A percentile compares a stretch with the other conserved stretches of the same genome.
Evolutionary conservation across 1,139 yeast species (phyloP).

Genomic region (Yamadazyma membranifaciens): DNA sequence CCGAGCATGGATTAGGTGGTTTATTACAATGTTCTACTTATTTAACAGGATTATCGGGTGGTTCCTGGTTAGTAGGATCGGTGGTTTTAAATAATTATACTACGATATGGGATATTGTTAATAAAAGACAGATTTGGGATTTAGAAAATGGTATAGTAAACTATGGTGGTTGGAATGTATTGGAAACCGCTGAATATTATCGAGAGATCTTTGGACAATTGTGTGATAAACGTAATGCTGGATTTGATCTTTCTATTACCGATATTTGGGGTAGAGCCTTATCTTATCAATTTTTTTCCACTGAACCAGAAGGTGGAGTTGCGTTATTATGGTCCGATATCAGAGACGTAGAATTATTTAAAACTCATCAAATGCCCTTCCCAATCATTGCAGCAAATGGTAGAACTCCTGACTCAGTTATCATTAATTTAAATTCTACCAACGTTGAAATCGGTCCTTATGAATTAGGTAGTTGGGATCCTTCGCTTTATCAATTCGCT

Average conservation of each 20-base stretch:
- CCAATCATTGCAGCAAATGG: slow-evolving; percentile 81
- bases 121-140: slow-evolving; percentile 63
- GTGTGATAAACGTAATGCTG: slow-evolving; percentile 66
- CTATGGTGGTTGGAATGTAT: slow-evolving; percentile 70
- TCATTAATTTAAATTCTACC: slow-evolving; percentile 65
- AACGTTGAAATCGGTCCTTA: slow-evolving; percentile 77
- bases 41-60: slow-evolving; percentile 81
- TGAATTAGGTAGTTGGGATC: slow-evolving; percentile 91
- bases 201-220: slow-evolving; percentile 51
- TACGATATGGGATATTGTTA: slow-evolving; percentile 60
- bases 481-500: slow-evolving; percentile 64
- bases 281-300: slow-evolving; percentile 71
- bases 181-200: slow-evolving; percentile 58
- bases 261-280: slow-evolving; percentile 93
- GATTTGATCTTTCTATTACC: slow-evolving; percentile 75
- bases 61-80: slow-evolving; percentile 82
- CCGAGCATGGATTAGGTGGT: slow-evolving; percentile 68
- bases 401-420: slow-evolving; percentile 63
- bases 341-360: slow-evolving; percentile 51
- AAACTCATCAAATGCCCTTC: slow-evolving; percentile 69
- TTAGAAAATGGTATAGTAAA: slow-evolving; percentile 58
- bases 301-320: slow-evolving; percentile 54
- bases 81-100: slow-evolving; percentile 82
- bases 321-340: slow-evolving; percentile 67
- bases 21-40: slow-evolving; percentile 72